Base-by-base conservation (phyloP, 176 grass and related monocot species). In the Oryza glumipatula region DNA sequence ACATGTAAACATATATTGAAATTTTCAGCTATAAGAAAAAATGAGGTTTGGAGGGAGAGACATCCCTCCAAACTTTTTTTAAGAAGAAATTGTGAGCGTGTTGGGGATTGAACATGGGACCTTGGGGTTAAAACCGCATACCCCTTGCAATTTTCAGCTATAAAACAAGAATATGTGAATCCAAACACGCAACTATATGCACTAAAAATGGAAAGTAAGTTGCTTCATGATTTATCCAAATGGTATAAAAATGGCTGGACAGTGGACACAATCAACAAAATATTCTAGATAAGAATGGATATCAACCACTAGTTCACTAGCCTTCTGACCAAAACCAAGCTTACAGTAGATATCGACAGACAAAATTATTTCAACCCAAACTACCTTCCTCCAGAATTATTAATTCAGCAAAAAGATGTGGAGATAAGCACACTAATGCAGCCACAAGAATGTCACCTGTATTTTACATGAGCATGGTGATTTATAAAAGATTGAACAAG, bases 401-500 rank as follows among this genome's bases (percentile, higher is more conserved):
- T 60, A 47, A 48, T 58, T 32, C 68, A 47, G 35, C 67, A 19
- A 52, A 17, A 56, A 15, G 70, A 66, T 23, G 13, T 45, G 11
- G 7, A 73, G 30, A 32, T 32, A 32, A 32, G 30, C 30, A 32
- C 30, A 32, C 30, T 32, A 21, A 87, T 12, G 26, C 6, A 66
- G 23, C 5, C 49, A 0, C 6, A 78, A 65, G 0, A 70, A 45
- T 68, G 11, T 11, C 11, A 33, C 11, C 6, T 45, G 2, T 13
- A 79, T 67, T 78, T 83, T 60, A 51, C 0, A 58, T 4, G 8
- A 7, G 19, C 3, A 21, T 78, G 80, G 16, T 56, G 1, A 52
- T 67, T 61, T 67, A 28, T 68, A 17, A 39, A 82, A 2, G 38
- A 84, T 35, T 9, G 15, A 68, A 44, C 21, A 74, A 67, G 61